A percentile compares a stretch with the other conserved stretches of the same genome.
Conservation (phyloP, 108 stramenopile species). For the Schizochytrium sp. region DNA sequence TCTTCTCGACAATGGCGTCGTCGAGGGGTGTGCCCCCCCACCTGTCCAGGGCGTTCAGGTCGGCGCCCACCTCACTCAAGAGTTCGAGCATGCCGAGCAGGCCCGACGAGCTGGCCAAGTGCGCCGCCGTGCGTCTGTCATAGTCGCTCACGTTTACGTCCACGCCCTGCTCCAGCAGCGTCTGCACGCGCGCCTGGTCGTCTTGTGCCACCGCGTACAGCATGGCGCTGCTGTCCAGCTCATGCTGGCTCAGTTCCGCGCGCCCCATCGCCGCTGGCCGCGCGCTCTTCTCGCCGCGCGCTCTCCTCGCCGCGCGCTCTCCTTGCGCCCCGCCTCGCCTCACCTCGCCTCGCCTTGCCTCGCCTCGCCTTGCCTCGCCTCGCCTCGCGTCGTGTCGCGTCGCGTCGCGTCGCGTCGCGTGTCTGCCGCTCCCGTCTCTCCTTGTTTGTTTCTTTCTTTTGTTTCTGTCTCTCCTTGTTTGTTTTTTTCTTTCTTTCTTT, state of each 20-base stretch:
- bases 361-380: no score
- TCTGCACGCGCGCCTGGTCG: neutral
- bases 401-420: no score
- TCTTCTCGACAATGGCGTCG: constrained; percentile 51
- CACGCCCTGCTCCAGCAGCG: constrained; percentile 36
- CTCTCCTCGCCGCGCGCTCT: no score
- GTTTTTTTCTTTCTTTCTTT: no score
- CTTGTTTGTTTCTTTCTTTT: no score
- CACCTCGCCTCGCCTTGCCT: no score
- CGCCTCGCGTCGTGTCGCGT: no score
- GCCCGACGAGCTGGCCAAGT: constrained; percentile 72
- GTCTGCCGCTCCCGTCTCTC: no score
- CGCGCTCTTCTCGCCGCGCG: no score
- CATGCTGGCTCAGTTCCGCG: neutral
- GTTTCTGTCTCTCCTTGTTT: no score
- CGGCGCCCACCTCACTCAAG: constrained; percentile 57
- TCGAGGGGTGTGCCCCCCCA: constrained; percentile 74
- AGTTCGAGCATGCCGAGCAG: constrained; percentile 53
- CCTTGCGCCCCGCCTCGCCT: no score
- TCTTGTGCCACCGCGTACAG: neutral
- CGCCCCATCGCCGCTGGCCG: no score
- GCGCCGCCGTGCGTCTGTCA: constrained; percentile 75
- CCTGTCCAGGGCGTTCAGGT: constrained; percentile 69
- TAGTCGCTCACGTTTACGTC: constrained; percentile 71
- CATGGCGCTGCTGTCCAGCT: neutral